Conservation (phyloP, 371 early-diverging fungal genomes). For the Mortierella sp. region DNA sequence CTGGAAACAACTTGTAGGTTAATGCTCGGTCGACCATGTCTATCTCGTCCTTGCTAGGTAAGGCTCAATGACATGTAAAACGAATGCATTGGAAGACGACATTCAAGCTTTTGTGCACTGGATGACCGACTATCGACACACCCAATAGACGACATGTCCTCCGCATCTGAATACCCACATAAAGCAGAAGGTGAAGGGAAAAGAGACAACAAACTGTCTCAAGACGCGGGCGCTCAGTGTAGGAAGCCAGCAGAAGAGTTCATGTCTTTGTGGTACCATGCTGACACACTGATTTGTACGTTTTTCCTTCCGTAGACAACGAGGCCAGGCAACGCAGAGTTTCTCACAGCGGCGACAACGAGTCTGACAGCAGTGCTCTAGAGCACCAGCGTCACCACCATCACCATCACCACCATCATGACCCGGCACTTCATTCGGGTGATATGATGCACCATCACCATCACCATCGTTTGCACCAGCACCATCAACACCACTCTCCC, state of each 20-base stretch:
- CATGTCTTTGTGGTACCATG: neutral
- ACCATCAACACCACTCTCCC: slow-evolving; percentile 7
- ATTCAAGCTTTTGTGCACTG: too few species aligned
- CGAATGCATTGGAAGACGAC: too few species aligned
- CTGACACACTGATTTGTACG: slow-evolving; percentile 1
- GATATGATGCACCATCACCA: slow-evolving; percentile 10
- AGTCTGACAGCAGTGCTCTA: neutral
- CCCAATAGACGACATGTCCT: slow-evolving; percentile 11
- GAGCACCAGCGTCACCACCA: slow-evolving; percentile 7
- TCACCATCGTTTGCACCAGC: slow-evolving; percentile 15
- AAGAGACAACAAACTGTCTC: slow-evolving; percentile 3
- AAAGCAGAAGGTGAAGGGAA: slow-evolving; percentile 15
- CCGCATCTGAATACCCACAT: slow-evolving; percentile 13
- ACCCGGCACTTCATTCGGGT: neutral
- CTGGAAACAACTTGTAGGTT: neutral
- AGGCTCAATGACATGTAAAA: neutral
- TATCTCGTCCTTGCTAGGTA: slow-evolving; percentile 49
- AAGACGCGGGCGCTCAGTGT: neutral
- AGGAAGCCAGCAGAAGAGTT: neutral
- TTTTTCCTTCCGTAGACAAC: neutral
- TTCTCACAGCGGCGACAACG: neutral
- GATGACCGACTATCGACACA: too few species aligned
- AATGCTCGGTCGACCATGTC: slow-evolving; percentile 34
- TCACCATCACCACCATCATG: slow-evolving; percentile 13
- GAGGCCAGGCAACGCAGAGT: slow-evolving; percentile 10